Conservation (phyloP, 352 stramenopile species). For the Globisporangium viniferum region DNA sequence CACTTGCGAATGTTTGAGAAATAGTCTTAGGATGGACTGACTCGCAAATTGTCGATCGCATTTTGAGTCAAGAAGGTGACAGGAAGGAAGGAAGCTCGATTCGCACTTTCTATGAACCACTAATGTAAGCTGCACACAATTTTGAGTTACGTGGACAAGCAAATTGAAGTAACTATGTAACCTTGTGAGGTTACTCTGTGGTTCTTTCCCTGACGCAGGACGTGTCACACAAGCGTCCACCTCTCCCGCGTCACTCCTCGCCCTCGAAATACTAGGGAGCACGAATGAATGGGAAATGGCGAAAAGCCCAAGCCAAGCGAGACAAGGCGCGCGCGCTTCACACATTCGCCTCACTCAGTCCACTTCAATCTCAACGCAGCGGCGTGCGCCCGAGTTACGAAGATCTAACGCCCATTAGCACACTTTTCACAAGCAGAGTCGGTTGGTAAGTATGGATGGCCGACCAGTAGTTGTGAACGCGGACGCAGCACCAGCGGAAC, state of each 20-base stretch:
- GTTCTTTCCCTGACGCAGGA: neutral
- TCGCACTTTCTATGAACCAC: too few relatives aligned
- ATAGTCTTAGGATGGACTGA: neutral
- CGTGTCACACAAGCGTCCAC: neutral
- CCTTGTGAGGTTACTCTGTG: neutral
- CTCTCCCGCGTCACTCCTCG: slow-evolving; percentile 4
- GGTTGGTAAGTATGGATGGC: neutral
- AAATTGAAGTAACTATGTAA: too few relatives aligned
- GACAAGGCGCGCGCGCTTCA: neutral
- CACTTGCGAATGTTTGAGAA: neutral
- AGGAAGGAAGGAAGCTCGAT: too few relatives aligned
- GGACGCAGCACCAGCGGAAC: neutral
- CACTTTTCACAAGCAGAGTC: neutral
- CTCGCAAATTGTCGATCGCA: too few relatives aligned
- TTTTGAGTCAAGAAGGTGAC: too few relatives aligned
- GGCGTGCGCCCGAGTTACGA: neutral
- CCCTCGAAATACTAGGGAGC: neutral
- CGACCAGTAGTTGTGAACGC: neutral
- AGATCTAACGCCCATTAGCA: neutral
- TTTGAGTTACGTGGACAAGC: too few relatives aligned
- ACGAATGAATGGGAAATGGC: neutral
- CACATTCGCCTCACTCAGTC: neutral
- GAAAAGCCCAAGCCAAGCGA: neutral
- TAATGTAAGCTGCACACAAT: too few relatives aligned
- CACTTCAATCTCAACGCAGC: neutral